phyloP scores from a whole-genome alignment of 345 rosid genomes.

The Moringa oleifera region DNA sequence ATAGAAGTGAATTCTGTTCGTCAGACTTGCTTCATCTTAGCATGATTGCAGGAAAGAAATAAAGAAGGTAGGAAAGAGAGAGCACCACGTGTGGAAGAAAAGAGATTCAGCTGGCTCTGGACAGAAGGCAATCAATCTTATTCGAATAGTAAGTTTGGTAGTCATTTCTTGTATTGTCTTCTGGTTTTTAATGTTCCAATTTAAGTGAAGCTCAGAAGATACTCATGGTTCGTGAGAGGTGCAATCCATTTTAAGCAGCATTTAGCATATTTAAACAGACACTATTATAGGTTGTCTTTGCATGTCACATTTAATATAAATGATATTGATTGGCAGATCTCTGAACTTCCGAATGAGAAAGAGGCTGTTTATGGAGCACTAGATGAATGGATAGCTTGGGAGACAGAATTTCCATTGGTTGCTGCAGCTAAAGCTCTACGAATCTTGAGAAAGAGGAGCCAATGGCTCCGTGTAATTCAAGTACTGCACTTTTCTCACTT shows the following conservation, averaged over 20 bases:
- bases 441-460: conserved; percentile 56
- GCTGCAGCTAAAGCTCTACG: conserved; percentile 71
- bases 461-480: conserved; percentile 83
- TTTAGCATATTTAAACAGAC: no score
- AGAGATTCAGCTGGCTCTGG: conserved; percentile 80
- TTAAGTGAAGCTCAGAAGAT: not conserved
- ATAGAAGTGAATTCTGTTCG: conserved; percentile 6
- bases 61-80: conserved; percentile 43
- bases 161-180: not conserved
- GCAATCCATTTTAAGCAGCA: not conserved
- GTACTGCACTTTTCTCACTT: conserved; percentile 28
- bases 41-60: conserved; percentile 26
- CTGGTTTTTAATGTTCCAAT: not conserved
- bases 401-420: conserved; percentile 71
- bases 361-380: conserved; percentile 77
- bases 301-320: not conserved
- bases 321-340: conserved; percentile 40
- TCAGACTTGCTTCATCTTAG: conserved; percentile 5
- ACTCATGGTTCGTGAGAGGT: not conserved
- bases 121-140: conserved; percentile 63
- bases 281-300: not conserved
- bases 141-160: conserved; percentile 48
- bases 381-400: conserved; percentile 89
- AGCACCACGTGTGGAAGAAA: conserved; percentile 76
- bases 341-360: conserved; percentile 75